These are phyloP conservation scores for Lyophyllum decastes DNA, from an alignment of 768 basidiomycete genomes.

Conservation along the genomic window DNA sequence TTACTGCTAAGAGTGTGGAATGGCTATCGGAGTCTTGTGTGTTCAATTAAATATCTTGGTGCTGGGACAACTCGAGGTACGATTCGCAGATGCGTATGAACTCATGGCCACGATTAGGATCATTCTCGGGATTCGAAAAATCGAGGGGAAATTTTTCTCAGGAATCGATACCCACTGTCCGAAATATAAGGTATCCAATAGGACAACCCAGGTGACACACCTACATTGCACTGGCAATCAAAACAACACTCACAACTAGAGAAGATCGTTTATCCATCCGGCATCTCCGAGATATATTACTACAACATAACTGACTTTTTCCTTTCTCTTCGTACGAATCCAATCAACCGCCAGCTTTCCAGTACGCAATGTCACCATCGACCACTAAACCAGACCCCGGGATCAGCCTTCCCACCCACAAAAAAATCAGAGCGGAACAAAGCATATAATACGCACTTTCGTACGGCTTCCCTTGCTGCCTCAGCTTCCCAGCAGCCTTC, in stretches of 20 bases:
- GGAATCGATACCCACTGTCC: too few relatives aligned
- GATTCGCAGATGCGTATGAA: too few relatives aligned
- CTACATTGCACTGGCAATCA: background rate
- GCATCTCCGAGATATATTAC: background rate
- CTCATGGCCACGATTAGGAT: too few relatives aligned
- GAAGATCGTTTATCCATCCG: background rate
- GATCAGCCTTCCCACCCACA: constrained; percentile 10
- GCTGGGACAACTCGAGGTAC: too few relatives aligned
- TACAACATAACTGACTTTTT: background rate
- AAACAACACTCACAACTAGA: background rate
- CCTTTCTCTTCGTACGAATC: background rate
- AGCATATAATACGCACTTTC: constrained; percentile 62
- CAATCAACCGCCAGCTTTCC: constrained; percentile 72
- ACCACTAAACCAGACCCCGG: constrained; percentile 50
- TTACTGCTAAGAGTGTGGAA: too few relatives aligned
- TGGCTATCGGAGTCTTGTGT: too few relatives aligned
- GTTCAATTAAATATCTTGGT: too few relatives aligned
- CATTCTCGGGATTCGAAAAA: too few relatives aligned
- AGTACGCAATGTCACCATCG: constrained; percentile 91
- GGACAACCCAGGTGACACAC: too few relatives aligned
- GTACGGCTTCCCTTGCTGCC: constrained; percentile 97
- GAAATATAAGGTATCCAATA: too few relatives aligned
- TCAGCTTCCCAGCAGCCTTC: constrained; percentile 92
- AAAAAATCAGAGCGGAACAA: background rate
- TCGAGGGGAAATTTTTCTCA: too few relatives aligned